phyloP scores from a whole-genome alignment of 805 yeast genomes.

The Hanseniaspora valbyensis region DNA sequence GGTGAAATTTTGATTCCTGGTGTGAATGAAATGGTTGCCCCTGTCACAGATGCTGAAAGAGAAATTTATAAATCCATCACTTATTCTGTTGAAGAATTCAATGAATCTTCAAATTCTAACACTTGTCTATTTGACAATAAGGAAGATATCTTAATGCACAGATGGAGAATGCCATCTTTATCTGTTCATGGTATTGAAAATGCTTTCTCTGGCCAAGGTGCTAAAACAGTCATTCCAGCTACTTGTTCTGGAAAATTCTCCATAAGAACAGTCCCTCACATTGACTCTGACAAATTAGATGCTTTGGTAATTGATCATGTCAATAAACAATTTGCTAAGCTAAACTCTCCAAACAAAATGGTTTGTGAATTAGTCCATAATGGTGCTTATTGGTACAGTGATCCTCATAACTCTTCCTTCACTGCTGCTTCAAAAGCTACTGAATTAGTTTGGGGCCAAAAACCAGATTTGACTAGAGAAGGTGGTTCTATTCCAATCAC shows the following conservation, averaged over 20 bases:
- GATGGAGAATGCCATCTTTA: constrained; percentile 97
- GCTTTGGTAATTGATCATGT: constrained; percentile 64
- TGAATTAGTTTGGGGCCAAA: constrained; percentile 84
- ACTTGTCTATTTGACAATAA: constrained; percentile 69
- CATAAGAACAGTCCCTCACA: constrained; percentile 94
- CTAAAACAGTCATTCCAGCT: constrained; percentile 96
- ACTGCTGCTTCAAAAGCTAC: constrained; percentile 93
- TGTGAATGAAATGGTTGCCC: constrained; percentile 87
- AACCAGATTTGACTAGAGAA: constrained; percentile 95
- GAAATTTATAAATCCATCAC: constrained; percentile 75
- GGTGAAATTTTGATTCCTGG: constrained; percentile 88
- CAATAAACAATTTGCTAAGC: constrained; percentile 49
- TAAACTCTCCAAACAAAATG: constrained; percentile 67
- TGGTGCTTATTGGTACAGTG: constrained; percentile 93
- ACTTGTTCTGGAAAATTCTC: constrained; percentile 90
- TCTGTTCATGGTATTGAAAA: constrained; percentile 97
- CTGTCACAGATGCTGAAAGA: constrained; percentile 71
- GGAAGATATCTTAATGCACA: constrained; percentile 83
- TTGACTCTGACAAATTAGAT: constrained; percentile 68
- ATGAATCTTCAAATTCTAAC: constrained; percentile 78
- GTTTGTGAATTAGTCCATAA: constrained; percentile 75
- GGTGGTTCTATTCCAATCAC: constrained; percentile 99
- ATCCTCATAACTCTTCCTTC: constrained; percentile 86
- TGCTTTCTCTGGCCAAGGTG: constrained; percentile 89
- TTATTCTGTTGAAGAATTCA: constrained; percentile 71